phyloP scores from a whole-genome alignment of 805 yeast species.

The Candida ipomoeae region DNA sequence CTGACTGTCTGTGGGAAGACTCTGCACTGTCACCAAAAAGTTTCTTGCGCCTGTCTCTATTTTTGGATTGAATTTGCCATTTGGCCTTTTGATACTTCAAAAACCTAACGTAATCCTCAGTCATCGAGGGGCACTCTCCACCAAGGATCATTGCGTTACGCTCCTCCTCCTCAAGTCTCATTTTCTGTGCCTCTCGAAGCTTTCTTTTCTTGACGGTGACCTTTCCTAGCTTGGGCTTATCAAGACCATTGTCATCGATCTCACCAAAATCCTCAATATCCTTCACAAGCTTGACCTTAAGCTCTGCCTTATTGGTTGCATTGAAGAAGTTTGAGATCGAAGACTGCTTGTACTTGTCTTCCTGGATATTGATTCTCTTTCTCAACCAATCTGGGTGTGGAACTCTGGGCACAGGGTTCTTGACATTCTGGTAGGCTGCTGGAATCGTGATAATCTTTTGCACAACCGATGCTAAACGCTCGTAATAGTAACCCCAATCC shows the following conservation, averaged over 20 bases:
- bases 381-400: conserved; percentile 92
- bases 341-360: conserved; percentile 70
- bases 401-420: conserved; percentile 92
- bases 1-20: conserved; percentile 50
- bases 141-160: conserved; percentile 44
- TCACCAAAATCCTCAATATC: conserved; percentile 77
- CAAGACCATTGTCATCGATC: conserved; percentile 18
- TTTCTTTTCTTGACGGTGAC: conserved; percentile 48
- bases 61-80: conserved; percentile 77
- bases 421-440: conserved; percentile 85
- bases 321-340: conserved; percentile 57
- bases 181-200: conserved; percentile 19
- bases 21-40: conserved; percentile 68
- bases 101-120: conserved; percentile 63
- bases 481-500: conserved; percentile 92
- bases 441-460: conserved; percentile 96
- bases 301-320: conserved; percentile 39
- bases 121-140: conserved; percentile 61
- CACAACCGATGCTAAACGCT: conserved; percentile 85
- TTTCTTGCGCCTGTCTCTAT: conserved; percentile 64
- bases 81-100: conserved; percentile 76
- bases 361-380: conserved; percentile 53
- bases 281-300: conserved; percentile 31
- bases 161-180: conserved; percentile 41
- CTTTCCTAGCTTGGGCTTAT: conserved; percentile 38